phyloP scores from a whole-genome alignment of 2,329 filamentous ascomycete genomes.

The Thielaviopsis musarum region DNA sequence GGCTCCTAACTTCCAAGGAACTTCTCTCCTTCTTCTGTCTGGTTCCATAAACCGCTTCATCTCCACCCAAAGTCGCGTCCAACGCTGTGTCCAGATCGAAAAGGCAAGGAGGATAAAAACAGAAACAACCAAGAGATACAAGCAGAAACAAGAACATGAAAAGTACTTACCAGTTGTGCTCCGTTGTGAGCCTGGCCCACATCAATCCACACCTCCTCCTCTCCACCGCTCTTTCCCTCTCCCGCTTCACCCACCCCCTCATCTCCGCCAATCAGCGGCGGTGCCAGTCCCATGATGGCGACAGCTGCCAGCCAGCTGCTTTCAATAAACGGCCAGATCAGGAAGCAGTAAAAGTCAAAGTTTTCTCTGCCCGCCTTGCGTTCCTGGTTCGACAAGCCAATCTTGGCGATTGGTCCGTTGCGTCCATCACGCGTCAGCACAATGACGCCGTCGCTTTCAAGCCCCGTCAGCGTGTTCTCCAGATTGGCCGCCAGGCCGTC shows the following conservation, averaged over 20 bases:
- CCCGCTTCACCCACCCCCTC: neutral
- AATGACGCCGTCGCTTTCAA: slow-evolving; percentile 68
- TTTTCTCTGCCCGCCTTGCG: slow-evolving; percentile 72
- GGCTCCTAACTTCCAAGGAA: too few relatives aligned
- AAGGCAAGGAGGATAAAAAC: too few relatives aligned
- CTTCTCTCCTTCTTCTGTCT: neutral
- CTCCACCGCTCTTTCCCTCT: slow-evolving; percentile 16
- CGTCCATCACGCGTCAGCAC: slow-evolving; percentile 25
- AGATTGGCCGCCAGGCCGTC: slow-evolving; percentile 70
- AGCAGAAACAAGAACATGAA: neutral
- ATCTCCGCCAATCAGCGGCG: slow-evolving; percentile 33
- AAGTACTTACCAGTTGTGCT: slow-evolving; percentile 52
- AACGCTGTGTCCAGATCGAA: neutral
- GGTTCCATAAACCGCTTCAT: neutral
- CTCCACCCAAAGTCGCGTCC: neutral
- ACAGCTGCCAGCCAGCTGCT: slow-evolving; percentile 84
- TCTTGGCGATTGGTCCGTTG: slow-evolving; percentile 35
- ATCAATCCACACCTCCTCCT: slow-evolving; percentile 58
- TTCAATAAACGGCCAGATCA: slow-evolving; percentile 97
- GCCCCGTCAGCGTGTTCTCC: slow-evolving; percentile 56
- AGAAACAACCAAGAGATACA: neutral
- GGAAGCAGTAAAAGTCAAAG: slow-evolving; percentile 96
- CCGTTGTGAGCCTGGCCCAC: slow-evolving; percentile 61
- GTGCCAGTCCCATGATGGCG: slow-evolving; percentile 70
- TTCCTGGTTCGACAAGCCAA: slow-evolving; percentile 65